phyloP scores from a whole-genome alignment of 768 basidiomycete species.

The Mycena pura region DNA sequence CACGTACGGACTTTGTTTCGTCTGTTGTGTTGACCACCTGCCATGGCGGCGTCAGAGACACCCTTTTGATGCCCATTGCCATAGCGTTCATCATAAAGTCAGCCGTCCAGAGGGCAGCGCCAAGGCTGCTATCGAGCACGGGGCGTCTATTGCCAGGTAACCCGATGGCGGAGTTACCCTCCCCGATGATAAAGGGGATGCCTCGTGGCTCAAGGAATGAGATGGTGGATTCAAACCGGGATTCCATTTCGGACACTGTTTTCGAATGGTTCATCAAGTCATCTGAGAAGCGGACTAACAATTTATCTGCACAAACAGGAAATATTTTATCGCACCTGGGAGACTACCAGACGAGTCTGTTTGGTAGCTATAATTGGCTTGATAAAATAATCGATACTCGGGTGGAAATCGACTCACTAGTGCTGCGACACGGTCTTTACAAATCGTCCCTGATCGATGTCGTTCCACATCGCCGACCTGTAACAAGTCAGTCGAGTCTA shows the following conservation, averaged over 20 bases:
- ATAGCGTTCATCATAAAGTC: slow-evolving; percentile 6
- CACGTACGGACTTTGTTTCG: background rate
- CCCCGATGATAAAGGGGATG: slow-evolving; percentile 1
- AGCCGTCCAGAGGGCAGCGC: slow-evolving; percentile 1
- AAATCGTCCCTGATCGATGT: background rate
- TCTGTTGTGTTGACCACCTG: background rate
- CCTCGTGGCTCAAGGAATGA: background rate
- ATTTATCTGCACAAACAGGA: background rate
- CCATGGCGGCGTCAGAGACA: background rate
- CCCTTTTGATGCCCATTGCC: slow-evolving; percentile 1
- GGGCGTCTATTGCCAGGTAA: background rate
- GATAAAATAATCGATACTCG: background rate
- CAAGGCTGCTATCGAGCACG: background rate
- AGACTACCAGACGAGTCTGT: background rate
- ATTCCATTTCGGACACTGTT: background rate
- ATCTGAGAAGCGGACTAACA: no score
- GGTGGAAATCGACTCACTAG: background rate
- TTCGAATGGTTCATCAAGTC: background rate
- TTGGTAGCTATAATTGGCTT: background rate
- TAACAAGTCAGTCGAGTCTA: background rate
- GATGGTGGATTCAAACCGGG: background rate
- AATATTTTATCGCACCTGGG: background rate
- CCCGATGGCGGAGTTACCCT: background rate
- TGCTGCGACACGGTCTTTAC: slow-evolving; percentile 14
- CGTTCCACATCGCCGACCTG: background rate